A percentile compares a stretch with the other conserved stretches of the same genome.
Conservation (phyloP, 2,329 filamentous ascomycete genomes). For the Lachnellula willkommii region DNA sequence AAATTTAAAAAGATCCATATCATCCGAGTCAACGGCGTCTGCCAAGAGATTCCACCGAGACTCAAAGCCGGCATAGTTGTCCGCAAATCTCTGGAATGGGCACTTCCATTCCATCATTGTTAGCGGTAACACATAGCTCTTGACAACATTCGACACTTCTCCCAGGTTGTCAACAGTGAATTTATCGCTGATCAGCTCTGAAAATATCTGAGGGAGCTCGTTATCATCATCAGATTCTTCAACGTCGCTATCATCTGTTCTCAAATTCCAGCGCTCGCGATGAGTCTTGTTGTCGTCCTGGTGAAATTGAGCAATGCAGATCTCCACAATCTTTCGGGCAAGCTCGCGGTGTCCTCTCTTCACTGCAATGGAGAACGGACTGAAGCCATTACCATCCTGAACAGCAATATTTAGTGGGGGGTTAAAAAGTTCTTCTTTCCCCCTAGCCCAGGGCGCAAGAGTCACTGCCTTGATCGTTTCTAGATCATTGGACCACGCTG, state of each 20-base stretch:
- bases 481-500: constrained; percentile 66
- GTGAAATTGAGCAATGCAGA: constrained; percentile 62
- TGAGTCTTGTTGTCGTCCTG: constrained; percentile 38
- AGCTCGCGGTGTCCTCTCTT: constrained; percentile 58
- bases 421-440: constrained; percentile 44
- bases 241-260: constrained; percentile 36
- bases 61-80: constrained; percentile 17
- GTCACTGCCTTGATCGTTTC: constrained; percentile 61
- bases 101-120: constrained; percentile 42
- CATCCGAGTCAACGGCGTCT: constrained; percentile 21
- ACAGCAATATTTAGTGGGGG: constrained; percentile 61
- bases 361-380: constrained; percentile 64
- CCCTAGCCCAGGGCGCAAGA: constrained; percentile 49
- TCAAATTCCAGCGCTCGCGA: constrained; percentile 36
- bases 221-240: constrained; percentile 18
- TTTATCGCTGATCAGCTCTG: constrained; percentile 56
- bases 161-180: constrained; percentile 76
- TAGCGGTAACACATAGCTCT: constrained; percentile 55
- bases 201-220: constrained; percentile 40
- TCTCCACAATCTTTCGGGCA: constrained; percentile 63
- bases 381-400: constrained; percentile 38
- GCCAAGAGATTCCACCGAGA: constrained; percentile 9
- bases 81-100: constrained; percentile 30
- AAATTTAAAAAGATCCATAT: constrained; percentile 27
- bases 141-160: constrained; percentile 61